Evolutionary conservation across 371 early-diverging fungal genomes (phyloP), one percentile per base, ranked within the genome.

Genomic region (Catenaria anguillulae): DNA sequence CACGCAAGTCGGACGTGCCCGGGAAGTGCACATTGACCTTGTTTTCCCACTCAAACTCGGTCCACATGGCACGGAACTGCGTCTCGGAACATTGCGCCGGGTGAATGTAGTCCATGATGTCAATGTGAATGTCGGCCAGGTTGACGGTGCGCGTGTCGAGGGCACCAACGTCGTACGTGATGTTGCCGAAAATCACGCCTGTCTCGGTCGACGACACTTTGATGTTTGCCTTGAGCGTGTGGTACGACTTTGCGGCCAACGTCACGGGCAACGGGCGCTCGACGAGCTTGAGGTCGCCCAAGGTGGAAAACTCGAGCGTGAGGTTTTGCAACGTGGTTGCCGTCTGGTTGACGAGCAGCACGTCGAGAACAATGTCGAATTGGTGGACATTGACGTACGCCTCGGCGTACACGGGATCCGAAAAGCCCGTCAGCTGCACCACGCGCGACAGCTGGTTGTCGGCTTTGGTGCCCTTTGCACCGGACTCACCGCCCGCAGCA

Each of bases 21-120:
- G n/a, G 29, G 13, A 29, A 6, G 68, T 86, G 87, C 59, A 95
- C 92, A 64, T 89, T 90, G 67, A 97, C 91, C 82, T 95, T 95
- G 81, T 97, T 97, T 72, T 97, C 98, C 98, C 98, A 97, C 75
- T 97, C 97, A 75, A 96, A 96, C 73, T 94, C 94, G 60, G 87
- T 87, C 98, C 98, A 97, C 92, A 92, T 93, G 66, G 82, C 73
- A 59, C 93, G 84, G 88, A 97, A 97, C 77, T 84, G 88, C 45
- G 87, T 86, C 68, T 93, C 91, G 34, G 82, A 85, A 77, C 93
- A 93, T 61, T 73, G 74, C 36, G 91, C 90, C 29, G 96, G 92
- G 63, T 91, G 88, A 73, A 97, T 93, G 70, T 95, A 96, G 70
- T 97, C 97, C 92, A 95, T 91, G 66, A 97, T 97, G 67, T 97